Conservation (phyloP, 306 rosid genomes). For the Cucurbita moschata region DNA sequence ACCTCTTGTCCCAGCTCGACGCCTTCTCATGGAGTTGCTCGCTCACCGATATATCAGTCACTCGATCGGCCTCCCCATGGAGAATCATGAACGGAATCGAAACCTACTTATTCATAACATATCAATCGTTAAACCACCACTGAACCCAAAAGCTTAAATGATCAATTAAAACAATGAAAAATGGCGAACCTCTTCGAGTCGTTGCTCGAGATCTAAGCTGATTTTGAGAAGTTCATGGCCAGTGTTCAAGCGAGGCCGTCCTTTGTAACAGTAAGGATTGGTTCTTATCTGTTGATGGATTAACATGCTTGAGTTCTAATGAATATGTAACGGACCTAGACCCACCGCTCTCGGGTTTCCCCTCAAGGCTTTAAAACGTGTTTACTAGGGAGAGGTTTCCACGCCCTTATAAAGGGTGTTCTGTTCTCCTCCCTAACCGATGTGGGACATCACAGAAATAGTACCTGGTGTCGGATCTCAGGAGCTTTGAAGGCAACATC, state of each 20-base stretch:
- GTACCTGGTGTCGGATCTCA: constrained; percentile 47
- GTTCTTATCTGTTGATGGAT: constrained; percentile 15
- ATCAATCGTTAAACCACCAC: neutral
- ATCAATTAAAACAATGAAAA: neutral
- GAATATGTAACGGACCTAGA: neutral
- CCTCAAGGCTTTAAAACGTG: no score
- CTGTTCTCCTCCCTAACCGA: no score
- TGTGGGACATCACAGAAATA: no score
- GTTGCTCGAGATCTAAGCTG: constrained; percentile 36
- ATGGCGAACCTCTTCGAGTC: constrained; percentile 12
- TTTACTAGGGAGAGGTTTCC: no score
- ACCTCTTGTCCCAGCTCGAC: constrained; percentile 47
- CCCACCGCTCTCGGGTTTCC: no score
- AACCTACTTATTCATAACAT: constrained; percentile 17
- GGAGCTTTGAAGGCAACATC: constrained; percentile 59
- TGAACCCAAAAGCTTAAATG: neutral
- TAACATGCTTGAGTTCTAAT: neutral
- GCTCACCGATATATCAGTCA: constrained; percentile 57
- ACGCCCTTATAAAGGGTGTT: no score
- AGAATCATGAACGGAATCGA: constrained; percentile 59
- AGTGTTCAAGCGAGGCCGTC: constrained; percentile 67
- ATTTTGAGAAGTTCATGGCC: constrained; percentile 48
- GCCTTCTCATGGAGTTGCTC: constrained; percentile 39
- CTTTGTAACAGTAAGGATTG: constrained; percentile 62
- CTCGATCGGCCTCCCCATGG: constrained; percentile 67